phyloP scores from a whole-genome alignment of 257 asterid species.

The Capsicum pubescens region DNA sequence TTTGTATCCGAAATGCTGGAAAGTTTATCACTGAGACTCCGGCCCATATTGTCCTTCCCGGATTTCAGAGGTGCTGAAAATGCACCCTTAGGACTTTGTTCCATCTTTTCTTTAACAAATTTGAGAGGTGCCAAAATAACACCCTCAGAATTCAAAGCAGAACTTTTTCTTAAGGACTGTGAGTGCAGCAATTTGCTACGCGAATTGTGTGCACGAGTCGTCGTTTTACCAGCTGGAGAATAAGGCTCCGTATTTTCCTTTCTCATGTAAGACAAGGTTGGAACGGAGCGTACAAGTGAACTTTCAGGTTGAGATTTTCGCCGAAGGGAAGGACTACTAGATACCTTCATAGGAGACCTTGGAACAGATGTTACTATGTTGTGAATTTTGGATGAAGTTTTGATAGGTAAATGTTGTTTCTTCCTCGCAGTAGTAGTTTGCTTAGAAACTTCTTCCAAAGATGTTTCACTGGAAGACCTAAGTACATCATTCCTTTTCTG shows the following conservation, averaged over 20 bases:
- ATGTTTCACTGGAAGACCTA: slow-evolving; percentile 51
- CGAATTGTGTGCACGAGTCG: slow-evolving; percentile 61
- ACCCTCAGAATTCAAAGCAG: slow-evolving; percentile 55
- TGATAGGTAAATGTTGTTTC: slow-evolving; percentile 57
- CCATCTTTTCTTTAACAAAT: slow-evolving; percentile 48
- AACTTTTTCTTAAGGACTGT: slow-evolving; percentile 61
- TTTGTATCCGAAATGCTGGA: slow-evolving; percentile 49
- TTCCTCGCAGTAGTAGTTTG: slow-evolving; percentile 47
- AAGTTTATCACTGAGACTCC: slow-evolving; percentile 30
- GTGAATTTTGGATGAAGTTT: slow-evolving; percentile 64
- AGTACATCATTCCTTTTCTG: slow-evolving; percentile 47
- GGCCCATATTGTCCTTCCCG: neutral
- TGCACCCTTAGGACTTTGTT: slow-evolving; percentile 42
- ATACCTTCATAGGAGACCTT: slow-evolving; percentile 58
- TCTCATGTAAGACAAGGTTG: slow-evolving; percentile 74
- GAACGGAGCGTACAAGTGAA: slow-evolving; percentile 85
- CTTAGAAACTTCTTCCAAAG: slow-evolving; percentile 50
- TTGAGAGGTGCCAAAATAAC: slow-evolving; percentile 47
- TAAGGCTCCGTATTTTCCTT: slow-evolving; percentile 77
- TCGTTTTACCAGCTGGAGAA: slow-evolving; percentile 55
- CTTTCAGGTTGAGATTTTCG: slow-evolving; percentile 74
- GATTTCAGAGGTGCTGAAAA: neutral
- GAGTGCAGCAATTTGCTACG: slow-evolving; percentile 64
- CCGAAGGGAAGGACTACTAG: slow-evolving; percentile 52
- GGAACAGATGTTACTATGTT: slow-evolving; percentile 59